Percentiles rank a stretch among this genome's conserved stretches.
These are phyloP conservation scores for Reticulascus tulasneorum DNA, from an alignment of 2,329 filamentous ascomycete species.

Conservation along the genomic window DNA sequence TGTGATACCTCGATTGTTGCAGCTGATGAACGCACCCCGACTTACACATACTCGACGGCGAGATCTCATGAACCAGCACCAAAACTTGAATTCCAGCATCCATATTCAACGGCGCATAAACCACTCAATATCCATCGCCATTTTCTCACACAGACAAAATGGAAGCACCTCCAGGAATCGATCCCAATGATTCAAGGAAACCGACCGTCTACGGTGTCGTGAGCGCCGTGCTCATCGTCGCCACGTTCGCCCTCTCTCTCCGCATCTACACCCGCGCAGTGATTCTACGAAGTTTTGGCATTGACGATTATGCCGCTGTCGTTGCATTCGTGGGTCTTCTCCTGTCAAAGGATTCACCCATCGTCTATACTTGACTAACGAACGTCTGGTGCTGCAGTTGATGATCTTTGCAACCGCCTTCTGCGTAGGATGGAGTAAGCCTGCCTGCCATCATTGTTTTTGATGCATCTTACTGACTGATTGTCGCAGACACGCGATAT, in stretches of 20 bases:
- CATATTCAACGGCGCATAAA: no score
- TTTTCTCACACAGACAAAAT: conserved; percentile 3
- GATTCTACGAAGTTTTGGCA: conserved; percentile 19
- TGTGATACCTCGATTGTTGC: no score
- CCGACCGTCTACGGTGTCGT: conserved; percentile 1
- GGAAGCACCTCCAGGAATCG: conserved; percentile 9
- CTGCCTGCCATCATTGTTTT: background rate
- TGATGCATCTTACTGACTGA: conserved; percentile 1
- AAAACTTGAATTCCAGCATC: no score
- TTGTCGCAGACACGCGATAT: background rate
- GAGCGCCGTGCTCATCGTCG: conserved; percentile 17
- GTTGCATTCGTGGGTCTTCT: conserved; percentile 18
- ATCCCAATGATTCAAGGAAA: conserved; percentile 1
- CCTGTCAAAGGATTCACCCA: background rate
- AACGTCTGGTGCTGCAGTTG: background rate
- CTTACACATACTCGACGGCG: no score
- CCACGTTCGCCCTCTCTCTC: conserved; percentile 14
- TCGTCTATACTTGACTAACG: background rate
- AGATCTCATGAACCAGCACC: no score
- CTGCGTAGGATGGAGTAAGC: background rate
- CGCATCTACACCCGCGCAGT: conserved; percentile 16
- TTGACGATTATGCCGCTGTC: conserved; percentile 22
- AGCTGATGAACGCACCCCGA: no score
- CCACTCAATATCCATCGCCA: no score
- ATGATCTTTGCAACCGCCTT: background rate